Conservation (phyloP, 2,329 filamentous ascomycete species). For the Calycina herbarum region DNA sequence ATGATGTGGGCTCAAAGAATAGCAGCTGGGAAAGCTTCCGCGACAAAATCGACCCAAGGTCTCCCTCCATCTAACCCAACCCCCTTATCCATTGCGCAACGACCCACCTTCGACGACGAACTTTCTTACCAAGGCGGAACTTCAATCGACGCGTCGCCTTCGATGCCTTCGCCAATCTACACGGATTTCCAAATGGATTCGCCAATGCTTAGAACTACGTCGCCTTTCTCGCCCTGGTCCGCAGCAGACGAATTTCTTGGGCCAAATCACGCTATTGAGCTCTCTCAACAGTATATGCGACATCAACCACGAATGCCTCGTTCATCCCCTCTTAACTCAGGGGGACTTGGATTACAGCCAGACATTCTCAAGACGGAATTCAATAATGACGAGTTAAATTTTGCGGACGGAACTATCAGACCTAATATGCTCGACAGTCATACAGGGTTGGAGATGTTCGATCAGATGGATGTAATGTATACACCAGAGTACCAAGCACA, state of each 20-base stretch:
- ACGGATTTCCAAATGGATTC: constrained; percentile 31
- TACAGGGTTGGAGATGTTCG: constrained; percentile 19
- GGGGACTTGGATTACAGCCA: constrained; percentile 18
- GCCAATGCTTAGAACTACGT: constrained; percentile 29
- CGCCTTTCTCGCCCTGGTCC: constrained; percentile 31
- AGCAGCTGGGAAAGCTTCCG: constrained; percentile 13
- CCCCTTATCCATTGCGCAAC: constrained; percentile 18
- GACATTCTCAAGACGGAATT: constrained; percentile 28
- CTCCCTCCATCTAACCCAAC: constrained; percentile 12
- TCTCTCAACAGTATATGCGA: constrained; percentile 29
- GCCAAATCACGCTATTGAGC: constrained; percentile 25
- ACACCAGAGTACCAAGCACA: constrained; percentile 20
- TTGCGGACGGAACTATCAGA: constrained; percentile 28
- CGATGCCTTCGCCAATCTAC: constrained; percentile 31
- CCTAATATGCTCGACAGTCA: constrained; percentile 28
- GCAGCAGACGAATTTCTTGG: constrained; percentile 31
- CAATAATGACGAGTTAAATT: constrained; percentile 24
- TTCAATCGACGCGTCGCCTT: constrained; percentile 24
- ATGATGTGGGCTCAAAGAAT: constrained; percentile 26
- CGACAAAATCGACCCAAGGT: not conserved
- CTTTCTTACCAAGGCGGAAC: constrained; percentile 19
- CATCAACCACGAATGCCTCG: constrained; percentile 20
- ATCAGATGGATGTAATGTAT: constrained; percentile 24
- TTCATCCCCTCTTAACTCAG: constrained; percentile 20
- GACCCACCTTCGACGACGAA: constrained; percentile 20